Evolutionary conservation across 768 basidiomycete genomes (phyloP).

Genomic region (Porpolomopsis calyptriformis): DNA sequence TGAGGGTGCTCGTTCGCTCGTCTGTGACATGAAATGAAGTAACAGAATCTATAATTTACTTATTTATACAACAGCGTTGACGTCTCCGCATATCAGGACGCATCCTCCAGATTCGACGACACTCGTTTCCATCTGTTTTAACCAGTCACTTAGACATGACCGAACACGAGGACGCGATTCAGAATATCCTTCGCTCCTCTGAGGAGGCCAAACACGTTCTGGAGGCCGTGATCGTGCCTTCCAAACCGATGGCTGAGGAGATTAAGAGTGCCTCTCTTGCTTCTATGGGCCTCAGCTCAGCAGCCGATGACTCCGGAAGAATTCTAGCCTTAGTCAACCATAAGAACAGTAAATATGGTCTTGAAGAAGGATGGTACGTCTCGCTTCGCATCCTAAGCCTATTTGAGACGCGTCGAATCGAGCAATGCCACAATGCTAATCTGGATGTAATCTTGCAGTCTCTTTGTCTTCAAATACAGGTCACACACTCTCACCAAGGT

Average conservation of each 20-base stretch:
- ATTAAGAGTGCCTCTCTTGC: neutral
- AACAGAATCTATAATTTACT: no score
- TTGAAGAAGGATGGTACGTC: slow-evolving; percentile 49
- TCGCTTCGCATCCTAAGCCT: neutral
- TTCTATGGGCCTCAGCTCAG: slow-evolving; percentile 9
- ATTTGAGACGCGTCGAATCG: slow-evolving; percentile 3
- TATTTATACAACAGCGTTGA: no score
- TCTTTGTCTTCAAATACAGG: slow-evolving; percentile 41
- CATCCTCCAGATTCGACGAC: no score
- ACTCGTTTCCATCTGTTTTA: neutral
- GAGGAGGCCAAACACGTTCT: slow-evolving; percentile 38
- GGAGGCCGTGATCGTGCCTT: slow-evolving; percentile 19
- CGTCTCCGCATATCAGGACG: no score
- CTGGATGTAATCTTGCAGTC: slow-evolving; percentile 15
- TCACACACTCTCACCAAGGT: slow-evolving; percentile 20
- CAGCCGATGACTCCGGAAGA: slow-evolving; percentile 21
- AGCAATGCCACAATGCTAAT: slow-evolving; percentile 2
- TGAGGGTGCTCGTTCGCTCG: no score
- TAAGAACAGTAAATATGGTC: slow-evolving; percentile 23
- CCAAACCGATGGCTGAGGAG: neutral
- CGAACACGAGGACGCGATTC: slow-evolving; percentile 13
- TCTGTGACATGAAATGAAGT: no score
- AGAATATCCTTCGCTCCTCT: slow-evolving; percentile 26
- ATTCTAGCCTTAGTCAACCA: slow-evolving; percentile 44
- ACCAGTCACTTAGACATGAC: slow-evolving; percentile 9